These are phyloP conservation scores for Trametes maxima DNA, from an alignment of 768 basidiomycete species.

Conservation along the genomic window DNA sequence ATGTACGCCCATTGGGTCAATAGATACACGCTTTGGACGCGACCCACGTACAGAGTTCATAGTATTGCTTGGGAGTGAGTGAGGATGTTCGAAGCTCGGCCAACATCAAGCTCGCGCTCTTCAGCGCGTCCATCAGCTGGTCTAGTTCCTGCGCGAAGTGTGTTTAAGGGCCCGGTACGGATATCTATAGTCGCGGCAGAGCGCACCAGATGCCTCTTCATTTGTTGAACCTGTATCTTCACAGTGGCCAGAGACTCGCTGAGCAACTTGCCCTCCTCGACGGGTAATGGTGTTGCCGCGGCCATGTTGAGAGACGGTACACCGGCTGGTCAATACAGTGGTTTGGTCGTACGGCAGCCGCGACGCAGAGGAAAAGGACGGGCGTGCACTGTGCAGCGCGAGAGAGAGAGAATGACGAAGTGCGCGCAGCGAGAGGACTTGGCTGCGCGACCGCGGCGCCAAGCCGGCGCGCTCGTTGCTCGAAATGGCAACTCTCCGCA, in stretches of 20 bases:
- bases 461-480: constrained; percentile 13
- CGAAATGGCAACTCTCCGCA: constrained; percentile 11
- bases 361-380: not conserved
- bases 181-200: not conserved
- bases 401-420: not conserved
- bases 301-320: constrained; percentile 15
- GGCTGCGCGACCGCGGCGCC: constrained; percentile 11
- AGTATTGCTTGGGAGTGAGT: constrained; percentile 95
- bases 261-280: constrained; percentile 82
- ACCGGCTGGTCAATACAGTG: not conserved
- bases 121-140: constrained; percentile 98
- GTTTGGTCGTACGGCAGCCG: not conserved
- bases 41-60: constrained; percentile 79
- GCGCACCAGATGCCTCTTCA: constrained; percentile 87
- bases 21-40: not conserved
- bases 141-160: constrained; percentile 71
- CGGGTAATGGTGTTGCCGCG: constrained; percentile 33
- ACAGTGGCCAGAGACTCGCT: constrained; percentile 85
- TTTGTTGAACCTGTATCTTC: constrained; percentile 91
- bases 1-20: constrained; percentile 5
- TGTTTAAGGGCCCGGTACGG: not conserved
- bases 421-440: not conserved
- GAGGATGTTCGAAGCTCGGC: constrained; percentile 94
- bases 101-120: constrained; percentile 96
- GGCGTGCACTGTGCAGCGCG: not conserved